Conservation (phyloP, 1,139 yeast species). For the Sugiyamaella castrensis region DNA sequence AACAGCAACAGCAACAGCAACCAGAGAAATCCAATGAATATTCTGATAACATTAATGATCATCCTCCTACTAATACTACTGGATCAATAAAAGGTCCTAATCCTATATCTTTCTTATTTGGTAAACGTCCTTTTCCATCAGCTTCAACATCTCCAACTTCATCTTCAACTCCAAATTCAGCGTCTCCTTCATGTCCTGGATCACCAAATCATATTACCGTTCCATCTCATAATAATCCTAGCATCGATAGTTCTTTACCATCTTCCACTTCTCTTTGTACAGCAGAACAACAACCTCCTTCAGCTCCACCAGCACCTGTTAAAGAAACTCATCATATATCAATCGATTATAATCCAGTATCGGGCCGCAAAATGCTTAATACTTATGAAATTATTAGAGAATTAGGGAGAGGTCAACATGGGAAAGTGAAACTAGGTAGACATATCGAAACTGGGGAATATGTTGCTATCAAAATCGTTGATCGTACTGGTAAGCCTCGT, state of each 20-base stretch:
- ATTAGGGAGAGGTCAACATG: conserved; percentile 95
- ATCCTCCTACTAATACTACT: conserved; percentile 4
- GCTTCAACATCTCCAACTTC: background rate
- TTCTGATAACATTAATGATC: background rate
- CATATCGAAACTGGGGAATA: conserved; percentile 65
- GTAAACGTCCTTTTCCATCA: too few relatives aligned
- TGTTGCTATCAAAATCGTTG: conserved; percentile 92
- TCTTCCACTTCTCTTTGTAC: background rate
- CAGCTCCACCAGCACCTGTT: conserved; percentile 39
- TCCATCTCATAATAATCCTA: background rate
- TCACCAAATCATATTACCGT: conserved; percentile 6
- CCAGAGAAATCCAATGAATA: too few relatives aligned
- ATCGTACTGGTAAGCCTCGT: conserved; percentile 64
- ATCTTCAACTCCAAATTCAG: conserved; percentile 6
- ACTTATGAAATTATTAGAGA: conserved; percentile 86
- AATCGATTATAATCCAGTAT: conserved; percentile 85
- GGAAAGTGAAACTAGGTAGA: conserved; percentile 88
- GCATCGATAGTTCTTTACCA: background rate
- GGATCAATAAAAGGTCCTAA: background rate
- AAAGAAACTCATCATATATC: conserved; percentile 81
- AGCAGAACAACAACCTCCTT: background rate
- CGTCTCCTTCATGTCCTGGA: conserved; percentile 14
- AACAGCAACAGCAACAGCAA: background rate
- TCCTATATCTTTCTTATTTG: too few relatives aligned
- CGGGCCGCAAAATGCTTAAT: conserved; percentile 78